Evolutionary conservation across 345 rosid species (phyloP).

Genomic region (Zanthoxylum bungeanum): DNA sequence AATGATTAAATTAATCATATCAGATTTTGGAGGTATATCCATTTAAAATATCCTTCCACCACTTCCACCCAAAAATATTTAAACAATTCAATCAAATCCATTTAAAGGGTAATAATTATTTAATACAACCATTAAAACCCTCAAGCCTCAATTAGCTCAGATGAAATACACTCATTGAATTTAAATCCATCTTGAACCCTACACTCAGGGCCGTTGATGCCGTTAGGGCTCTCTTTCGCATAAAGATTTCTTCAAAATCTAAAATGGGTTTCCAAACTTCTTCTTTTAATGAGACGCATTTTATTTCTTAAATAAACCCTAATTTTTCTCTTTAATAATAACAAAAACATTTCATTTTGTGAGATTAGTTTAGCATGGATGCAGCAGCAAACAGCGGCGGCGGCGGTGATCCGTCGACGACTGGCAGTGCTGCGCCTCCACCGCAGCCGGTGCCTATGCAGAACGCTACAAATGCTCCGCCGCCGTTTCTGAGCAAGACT

Average conservation of each 20-base stretch:
- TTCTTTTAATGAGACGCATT: not conserved
- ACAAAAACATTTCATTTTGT: not conserved
- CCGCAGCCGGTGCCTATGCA: constrained; percentile 47
- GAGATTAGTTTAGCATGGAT: constrained; percentile 21
- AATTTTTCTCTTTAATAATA: not conserved
- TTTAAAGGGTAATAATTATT: too few species aligned
- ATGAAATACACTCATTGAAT: too few species aligned
- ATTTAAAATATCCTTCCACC: too few species aligned
- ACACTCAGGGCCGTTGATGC: too few species aligned
- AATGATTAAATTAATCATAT: too few species aligned
- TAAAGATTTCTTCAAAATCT: not conserved
- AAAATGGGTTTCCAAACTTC: not conserved
- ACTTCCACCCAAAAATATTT: too few species aligned
- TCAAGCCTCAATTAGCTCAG: too few species aligned
- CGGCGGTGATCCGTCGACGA: constrained; percentile 28
- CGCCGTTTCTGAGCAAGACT: constrained; percentile 88
- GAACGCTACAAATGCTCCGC: constrained; percentile 48
- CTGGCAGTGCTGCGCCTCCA: constrained; percentile 22
- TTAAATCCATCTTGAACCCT: too few species aligned
- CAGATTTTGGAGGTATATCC: too few species aligned
- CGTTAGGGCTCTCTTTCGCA: too few species aligned
- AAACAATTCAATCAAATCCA: too few species aligned
- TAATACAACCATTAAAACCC: too few species aligned
- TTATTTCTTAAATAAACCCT: constrained; percentile 16
- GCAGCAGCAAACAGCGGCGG: constrained; percentile 17